Percentiles rank a stretch among this genome's conserved stretches.
Evolutionary conservation across 1,284 basidiomycete genomes (phyloP).

Genomic region (Rhodotorula glutinis): DNA sequence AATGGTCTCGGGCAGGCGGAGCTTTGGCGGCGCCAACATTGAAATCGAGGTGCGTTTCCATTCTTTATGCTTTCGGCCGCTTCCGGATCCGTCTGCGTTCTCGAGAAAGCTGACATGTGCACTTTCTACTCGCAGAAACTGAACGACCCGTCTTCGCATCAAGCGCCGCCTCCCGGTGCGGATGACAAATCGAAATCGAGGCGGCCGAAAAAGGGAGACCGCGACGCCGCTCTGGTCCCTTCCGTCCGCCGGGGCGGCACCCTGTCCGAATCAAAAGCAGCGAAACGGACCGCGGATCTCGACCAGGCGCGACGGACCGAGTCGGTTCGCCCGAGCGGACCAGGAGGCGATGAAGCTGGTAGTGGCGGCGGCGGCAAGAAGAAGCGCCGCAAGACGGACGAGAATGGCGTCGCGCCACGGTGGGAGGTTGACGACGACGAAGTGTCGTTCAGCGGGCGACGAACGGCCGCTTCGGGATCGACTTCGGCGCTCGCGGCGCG

Average conservation of each 20-base stretch:
- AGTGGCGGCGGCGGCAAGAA: neutral
- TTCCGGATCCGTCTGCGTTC: neutral
- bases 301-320: neutral
- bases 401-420: neutral
- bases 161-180: neutral
- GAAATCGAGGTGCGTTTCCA: conserved; percentile 32
- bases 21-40: conserved; percentile 33
- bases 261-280: conserved; percentile 4
- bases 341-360: neutral
- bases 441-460: neutral
- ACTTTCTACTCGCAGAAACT: conserved; percentile 14
- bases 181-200: conserved; percentile 1
- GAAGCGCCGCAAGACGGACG: conserved; percentile 13
- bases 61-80: neutral
- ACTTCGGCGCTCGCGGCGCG: neutral
- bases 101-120: neutral
- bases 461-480: neutral
- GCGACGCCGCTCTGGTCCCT: conserved; percentile 7
- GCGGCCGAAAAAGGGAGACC: conserved; percentile 18
- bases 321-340: neutral
- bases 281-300: conserved; percentile 4
- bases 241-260: conserved; percentile 1
- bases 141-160: conserved; percentile 33
- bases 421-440: conserved; percentile 17
- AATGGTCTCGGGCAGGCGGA: conserved; percentile 27